These are phyloP conservation scores for Komagataella pastoris DNA, from an alignment of 805 yeast species.

Conservation along the genomic window DNA sequence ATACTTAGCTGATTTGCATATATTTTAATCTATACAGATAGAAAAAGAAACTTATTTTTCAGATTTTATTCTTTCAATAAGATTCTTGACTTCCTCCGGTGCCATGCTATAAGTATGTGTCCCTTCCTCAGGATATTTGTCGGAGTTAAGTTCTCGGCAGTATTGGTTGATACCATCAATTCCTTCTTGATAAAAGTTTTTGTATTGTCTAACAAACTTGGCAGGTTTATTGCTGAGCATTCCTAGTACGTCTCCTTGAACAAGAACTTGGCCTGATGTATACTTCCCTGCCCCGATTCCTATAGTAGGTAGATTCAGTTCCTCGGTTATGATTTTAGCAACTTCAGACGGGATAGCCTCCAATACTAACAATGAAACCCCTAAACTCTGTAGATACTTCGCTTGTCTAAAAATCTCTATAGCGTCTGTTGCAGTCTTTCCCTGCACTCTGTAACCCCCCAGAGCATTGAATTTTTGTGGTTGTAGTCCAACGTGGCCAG, in stretches of 20 bases:
- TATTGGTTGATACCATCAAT: constrained; percentile 40
- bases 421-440: constrained; percentile 44
- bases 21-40: neutral
- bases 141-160: constrained; percentile 39
- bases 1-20: neutral
- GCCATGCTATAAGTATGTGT: constrained; percentile 59
- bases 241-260: constrained; percentile 74
- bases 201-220: constrained; percentile 68
- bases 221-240: constrained; percentile 45
- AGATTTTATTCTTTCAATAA: constrained; percentile 10
- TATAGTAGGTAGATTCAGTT: constrained; percentile 63
- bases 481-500: constrained; percentile 87
- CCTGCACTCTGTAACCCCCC: constrained; percentile 88
- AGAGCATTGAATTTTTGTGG: constrained; percentile 73
- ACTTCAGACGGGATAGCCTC: constrained; percentile 80
- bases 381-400: constrained; percentile 53
- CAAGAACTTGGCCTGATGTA: constrained; percentile 85
- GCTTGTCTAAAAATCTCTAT: constrained; percentile 53
- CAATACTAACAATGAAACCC: constrained; percentile 60
- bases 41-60: neutral
- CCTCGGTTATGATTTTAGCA: constrained; percentile 48
- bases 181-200: constrained; percentile 33
- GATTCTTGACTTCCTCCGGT: constrained; percentile 40
- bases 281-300: constrained; percentile 92
- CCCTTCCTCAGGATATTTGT: constrained; percentile 46